Percentiles rank a stretch among this genome's conserved stretches.
Evolutionary conservation across 306 rosid genomes (phyloP).

Genomic region (Senna tora): DNA sequence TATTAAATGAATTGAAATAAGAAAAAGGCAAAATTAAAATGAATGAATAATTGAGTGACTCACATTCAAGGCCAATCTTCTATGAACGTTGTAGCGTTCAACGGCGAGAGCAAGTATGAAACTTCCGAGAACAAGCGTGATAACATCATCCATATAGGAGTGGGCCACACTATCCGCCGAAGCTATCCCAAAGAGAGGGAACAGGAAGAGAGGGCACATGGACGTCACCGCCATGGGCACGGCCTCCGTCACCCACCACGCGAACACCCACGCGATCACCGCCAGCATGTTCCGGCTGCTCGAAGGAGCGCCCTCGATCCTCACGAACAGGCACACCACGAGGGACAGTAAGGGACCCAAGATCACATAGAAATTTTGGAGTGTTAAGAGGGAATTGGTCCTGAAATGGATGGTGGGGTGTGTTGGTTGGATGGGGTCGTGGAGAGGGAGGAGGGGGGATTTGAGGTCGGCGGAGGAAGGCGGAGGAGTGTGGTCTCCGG

Average conservation of each 20-base stretch:
- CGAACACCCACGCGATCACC: slow-evolving; percentile 76
- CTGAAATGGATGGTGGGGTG: slow-evolving; percentile 10
- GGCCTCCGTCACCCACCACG: slow-evolving; percentile 89
- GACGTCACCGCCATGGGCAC: slow-evolving; percentile 88
- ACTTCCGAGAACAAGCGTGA: slow-evolving; percentile 79
- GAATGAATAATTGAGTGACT: too few relatives aligned
- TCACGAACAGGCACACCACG: slow-evolving; percentile 52
- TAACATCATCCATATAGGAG: slow-evolving; percentile 82
- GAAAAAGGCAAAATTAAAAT: too few relatives aligned
- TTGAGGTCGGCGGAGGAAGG: slow-evolving; percentile 49
- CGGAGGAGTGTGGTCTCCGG: slow-evolving; percentile 28
- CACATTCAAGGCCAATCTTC: slow-evolving; percentile 83
- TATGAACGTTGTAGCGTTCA: slow-evolving; percentile 82
- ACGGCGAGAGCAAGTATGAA: slow-evolving; percentile 89
- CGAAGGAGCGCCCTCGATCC: slow-evolving; percentile 50
- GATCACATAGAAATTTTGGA: slow-evolving; percentile 46
- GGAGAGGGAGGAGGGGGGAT: slow-evolving; percentile 69
- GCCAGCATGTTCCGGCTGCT: slow-evolving; percentile 69
- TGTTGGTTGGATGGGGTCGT: slow-evolving; percentile 35
- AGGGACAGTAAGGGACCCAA: slow-evolving; percentile 69
- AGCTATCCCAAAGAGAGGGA: slow-evolving; percentile 73
- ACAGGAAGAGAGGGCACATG: slow-evolving; percentile 78
- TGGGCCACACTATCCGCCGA: slow-evolving; percentile 77
- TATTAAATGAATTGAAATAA: too few relatives aligned
- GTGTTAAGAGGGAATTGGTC: slow-evolving; percentile 41